Base-by-base conservation (phyloP, 2,329 filamentous ascomycete species). In the Diaporthe humulicola region DNA sequence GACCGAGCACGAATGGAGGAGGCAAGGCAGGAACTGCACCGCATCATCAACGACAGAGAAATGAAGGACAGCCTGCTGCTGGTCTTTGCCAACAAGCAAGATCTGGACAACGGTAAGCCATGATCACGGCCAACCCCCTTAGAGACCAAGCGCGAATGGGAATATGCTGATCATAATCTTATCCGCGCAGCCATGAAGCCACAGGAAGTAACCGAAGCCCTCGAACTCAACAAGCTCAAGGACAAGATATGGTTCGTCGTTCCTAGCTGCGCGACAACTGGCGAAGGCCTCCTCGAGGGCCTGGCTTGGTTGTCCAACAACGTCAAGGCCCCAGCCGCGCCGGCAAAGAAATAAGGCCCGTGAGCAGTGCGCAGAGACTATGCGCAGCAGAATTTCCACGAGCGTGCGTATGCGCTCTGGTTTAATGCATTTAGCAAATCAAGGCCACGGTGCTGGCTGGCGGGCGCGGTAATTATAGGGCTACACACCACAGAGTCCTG, bases 71-170 rank as follows among this genome's bases (percentile, higher is more conserved):
- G 95, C 76, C 89, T 98, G 80, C 88, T 99, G 80, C 87, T 98
- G 76, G 96, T 99, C 56, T 98, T 99, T 85, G 97, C 97, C 82
- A 99, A 99, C 89, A 99, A 99, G 91, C 97, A 98, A 87, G 97
- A 99, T 91, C 88, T 98, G 80, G 89, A 90, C 75, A 94, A 95
- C 82, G 92, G 95, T 94, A 86, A 74, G 88, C 85, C 30, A n/a
- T 2, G n/a, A 42, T 36, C 61, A 40, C 15, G 57, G 30, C 54
- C 38, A 15, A 7, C 12, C 42, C 30, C 28, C 56, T 69, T 1
- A 28, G 2, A 22, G 36, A 22, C 45, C 30, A 36, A 38, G 45
- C 61, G 4, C 33, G 22, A 22, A 67, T 17, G 15, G 42, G 33
- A 28, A 61, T 56, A 19, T 67, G 52, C 75, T 77, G 36, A 78